Evolutionary conservation across 2,329 filamentous ascomycete species (phyloP).

Genomic region (Hypoxylon sp.): DNA sequence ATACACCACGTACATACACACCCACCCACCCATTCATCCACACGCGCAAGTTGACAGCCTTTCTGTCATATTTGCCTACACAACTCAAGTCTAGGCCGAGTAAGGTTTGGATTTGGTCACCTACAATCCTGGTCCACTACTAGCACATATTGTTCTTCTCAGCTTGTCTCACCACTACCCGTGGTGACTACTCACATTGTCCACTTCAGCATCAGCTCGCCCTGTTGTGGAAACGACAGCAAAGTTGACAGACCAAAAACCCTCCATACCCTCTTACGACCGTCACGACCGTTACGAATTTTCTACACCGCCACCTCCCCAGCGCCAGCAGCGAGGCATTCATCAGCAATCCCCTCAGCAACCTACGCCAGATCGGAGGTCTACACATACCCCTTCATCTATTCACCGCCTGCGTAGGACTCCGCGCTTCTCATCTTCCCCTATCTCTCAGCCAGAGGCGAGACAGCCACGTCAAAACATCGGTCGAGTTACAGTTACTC

Average conservation of each 20-base stretch:
- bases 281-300: slow-evolving; percentile 67
- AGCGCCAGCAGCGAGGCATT: slow-evolving; percentile 58
- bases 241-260: slow-evolving; percentile 61
- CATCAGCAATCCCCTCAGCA: slow-evolving; percentile 54
- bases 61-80: slow-evolving; percentile 26
- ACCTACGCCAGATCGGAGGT: slow-evolving; percentile 54
- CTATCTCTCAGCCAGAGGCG: slow-evolving; percentile 55
- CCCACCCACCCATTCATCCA: not conserved
- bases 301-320: slow-evolving; percentile 53
- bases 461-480: slow-evolving; percentile 50
- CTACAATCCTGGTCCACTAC: slow-evolving; percentile 22
- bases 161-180: slow-evolving; percentile 52
- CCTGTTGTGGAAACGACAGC: slow-evolving; percentile 55
- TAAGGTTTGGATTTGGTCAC: slow-evolving; percentile 10
- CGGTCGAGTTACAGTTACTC: slow-evolving; percentile 60
- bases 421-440: slow-evolving; percentile 62
- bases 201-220: slow-evolving; percentile 54
- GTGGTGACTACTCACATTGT: slow-evolving; percentile 64
- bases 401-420: slow-evolving; percentile 64
- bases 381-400: slow-evolving; percentile 59
- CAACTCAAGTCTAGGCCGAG: slow-evolving; percentile 13
- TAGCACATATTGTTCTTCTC: slow-evolving; percentile 30
- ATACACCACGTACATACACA: slow-evolving; percentile 18
- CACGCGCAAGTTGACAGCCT: slow-evolving; percentile 22
- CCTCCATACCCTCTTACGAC: slow-evolving; percentile 61